phyloP scores from a whole-genome alignment of 2,329 filamentous ascomycete genomes.

The Ilyonectria mors-panacis region DNA sequence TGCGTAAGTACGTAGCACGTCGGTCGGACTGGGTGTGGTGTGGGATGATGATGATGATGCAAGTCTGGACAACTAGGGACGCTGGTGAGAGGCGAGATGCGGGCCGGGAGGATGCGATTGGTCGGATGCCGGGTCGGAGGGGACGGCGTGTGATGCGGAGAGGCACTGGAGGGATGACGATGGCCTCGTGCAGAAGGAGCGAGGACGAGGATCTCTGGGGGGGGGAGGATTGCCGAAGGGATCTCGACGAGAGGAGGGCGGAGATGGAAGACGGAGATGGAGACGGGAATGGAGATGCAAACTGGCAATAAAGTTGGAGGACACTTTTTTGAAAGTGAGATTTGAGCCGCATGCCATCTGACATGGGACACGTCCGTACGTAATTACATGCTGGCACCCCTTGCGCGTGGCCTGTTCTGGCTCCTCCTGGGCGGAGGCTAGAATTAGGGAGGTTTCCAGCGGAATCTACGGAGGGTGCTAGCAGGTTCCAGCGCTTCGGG shows the following conservation, averaged over 20 bases:
- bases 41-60: slow-evolving; percentile 23
- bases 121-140: slow-evolving; percentile 18
- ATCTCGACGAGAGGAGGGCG: not conserved
- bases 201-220: slow-evolving; percentile 4
- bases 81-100: slow-evolving; percentile 24
- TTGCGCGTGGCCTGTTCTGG: not conserved
- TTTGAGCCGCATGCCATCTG: slow-evolving; percentile 7
- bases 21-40: slow-evolving; percentile 12
- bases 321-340: slow-evolving; percentile 11
- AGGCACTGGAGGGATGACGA: slow-evolving; percentile 18
- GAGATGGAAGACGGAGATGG: not conserved
- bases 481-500: slow-evolving; percentile 13
- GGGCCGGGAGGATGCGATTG: slow-evolving; percentile 26
- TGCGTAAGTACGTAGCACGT: slow-evolving; percentile 22
- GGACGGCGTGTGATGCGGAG: slow-evolving; percentile 12
- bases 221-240: slow-evolving; percentile 2
- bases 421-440: not conserved
- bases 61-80: slow-evolving; percentile 19
- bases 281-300: not conserved
- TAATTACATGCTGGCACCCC: not conserved
- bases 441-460: slow-evolving; percentile 7
- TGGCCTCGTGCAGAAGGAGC: slow-evolving; percentile 8
- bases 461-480: not conserved
- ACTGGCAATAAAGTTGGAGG: not conserved
- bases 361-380: not conserved